Evolutionary conservation across 2,329 filamentous ascomycete species (phyloP), one percentile per base, ranked within the genome.

Genomic region (Rutstroemia sp.): DNA sequence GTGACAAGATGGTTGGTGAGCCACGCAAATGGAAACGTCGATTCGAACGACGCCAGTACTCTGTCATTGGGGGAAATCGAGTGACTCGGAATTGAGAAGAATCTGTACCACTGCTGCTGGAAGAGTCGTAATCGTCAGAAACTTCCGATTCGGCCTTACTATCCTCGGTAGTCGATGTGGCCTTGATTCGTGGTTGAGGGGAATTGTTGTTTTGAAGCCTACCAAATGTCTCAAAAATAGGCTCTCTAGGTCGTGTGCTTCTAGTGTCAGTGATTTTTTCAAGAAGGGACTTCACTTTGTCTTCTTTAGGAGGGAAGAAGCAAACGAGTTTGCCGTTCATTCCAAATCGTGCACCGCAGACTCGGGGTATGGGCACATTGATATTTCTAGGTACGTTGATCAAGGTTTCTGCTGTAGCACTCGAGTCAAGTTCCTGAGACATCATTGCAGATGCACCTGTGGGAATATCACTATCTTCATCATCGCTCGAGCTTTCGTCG

Each of bases 401-500:
- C 46, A 84, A 71, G 2, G 78, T 77, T 4, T 76, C 76, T 45
- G 80, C 80, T 4, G 76, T 73, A 21, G 73, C 74, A 58, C 78
- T 81, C 8, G 76, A 75, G 45, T 75, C 76, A 21, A 85, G 72
- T 61, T 85, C 82, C 60, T 84, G 81, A 6, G 82, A 84, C 78
- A 85, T 81, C 54, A 79, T 78, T 12, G 76, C 78, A 8, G 67
- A 70, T 34, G 65, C 63, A 44, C 66, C 66, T n/a, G 67, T 61
- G 27, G 67, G 67, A 46, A 69, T 68, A 60, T 69, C 61, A 12
- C 72, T 73, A 48, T 92, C 89, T 61, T 92, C 88, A 58, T 89
- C 87, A 60, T 90, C 87, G 64, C 88, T 95, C 3, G 90, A 96
- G 62, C 89, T 92, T 61, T 94, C 89, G 57, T 88, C 87, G 30